Evolutionary conservation across 129 eudicot species (phyloP), one percentile per base, ranked within the genome.

Genomic region (Tanacetum coccineum): DNA sequence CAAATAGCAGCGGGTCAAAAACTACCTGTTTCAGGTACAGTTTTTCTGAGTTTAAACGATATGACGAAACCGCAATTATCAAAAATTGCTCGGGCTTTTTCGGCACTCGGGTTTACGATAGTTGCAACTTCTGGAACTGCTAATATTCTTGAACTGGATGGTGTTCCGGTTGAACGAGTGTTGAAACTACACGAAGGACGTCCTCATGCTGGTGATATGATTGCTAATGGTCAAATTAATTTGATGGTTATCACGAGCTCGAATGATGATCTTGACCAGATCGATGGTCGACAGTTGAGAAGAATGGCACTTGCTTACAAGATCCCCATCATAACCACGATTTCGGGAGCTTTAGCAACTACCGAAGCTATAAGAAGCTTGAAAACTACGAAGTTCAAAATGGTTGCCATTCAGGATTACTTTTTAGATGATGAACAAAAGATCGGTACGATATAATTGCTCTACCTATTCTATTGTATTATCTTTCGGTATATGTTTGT

Each of bases 281-380:
- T 89, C 17, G 99, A 93, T 30, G 99, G 99, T 18, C 76, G 89
- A 21, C 84, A 84, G 59, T 66, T 93, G 78, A 74, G 99, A 68
- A 84, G 96, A 69, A 93, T 84, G 95, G 99, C 99, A 32, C 92
- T 93, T 46, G 87, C 99, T 3, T 89, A 86, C 74, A 89, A 89
- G 80, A 70, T 93, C 70, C 99, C 99, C 7, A 74, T 89, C 2
- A 79, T 93, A 45, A 93, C 99, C 1, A 93, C 99, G 1, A 90
- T 89, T 76, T 92, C 99, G 0, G 96, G 99, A 36, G 99, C 90
- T 70, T 70, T 89, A 78, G 96, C 96, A 13, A 93, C 99, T 19
- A 82, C 83, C 0, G 90, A 81, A 30, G 99, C 96, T 5, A 84
- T 93, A 56, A 86, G 79, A 82, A 89, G 95, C 87, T 62, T 93